Evolutionary conservation across 179 eudicot species (phyloP), one percentile per base, ranked within the genome.

Genomic region (Beta lomatogona): DNA sequence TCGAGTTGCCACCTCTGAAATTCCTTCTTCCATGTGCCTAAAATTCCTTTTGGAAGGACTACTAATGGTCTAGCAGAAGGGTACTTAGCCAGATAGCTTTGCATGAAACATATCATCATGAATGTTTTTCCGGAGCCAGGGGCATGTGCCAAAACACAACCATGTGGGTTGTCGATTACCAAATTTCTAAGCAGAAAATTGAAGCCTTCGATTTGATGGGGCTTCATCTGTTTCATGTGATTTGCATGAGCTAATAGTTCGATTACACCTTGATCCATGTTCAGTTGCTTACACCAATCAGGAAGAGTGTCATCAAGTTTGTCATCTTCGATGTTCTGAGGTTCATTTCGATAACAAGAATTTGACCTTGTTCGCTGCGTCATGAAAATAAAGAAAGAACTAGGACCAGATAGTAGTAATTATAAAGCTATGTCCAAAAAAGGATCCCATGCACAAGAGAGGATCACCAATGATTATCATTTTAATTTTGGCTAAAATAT

Each of bases 121-220:
- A 94, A 94, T 8, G 97, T 94, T 85, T 94, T 94, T 2, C 98
- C 98, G 5, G 97, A 93, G 53, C 98, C 97, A n/a, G 97, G 97
- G 50, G 98, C 98, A 85, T 94, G 97, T 21, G 97, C 97, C 83
- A 94, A 70, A 68, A 94, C 90, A 79, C 97, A 94, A 55, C 98
- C 97, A 46, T 93, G 91, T 5, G 97, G 94, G 31, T 92, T 89
- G 22, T 92, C 92, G 14, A 85, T 54, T 63, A 94, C 81, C 84
- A 94, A 80, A 79, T 94, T 94, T 72, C 93, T 92, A 6, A 87
- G 75, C 19, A 94, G 87, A 82, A 94, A 94, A 63, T 91, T 91
- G 74, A 94, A 94, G 13, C 98, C 96, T 75, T 91, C 96, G 36
- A 86, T 54, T 82, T 94, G 97, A 81, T 92, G 98, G 22, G 91